These are phyloP conservation scores for Acacia confusa DNA, from an alignment of 306 rosid species.

Conservation along the genomic window DNA sequence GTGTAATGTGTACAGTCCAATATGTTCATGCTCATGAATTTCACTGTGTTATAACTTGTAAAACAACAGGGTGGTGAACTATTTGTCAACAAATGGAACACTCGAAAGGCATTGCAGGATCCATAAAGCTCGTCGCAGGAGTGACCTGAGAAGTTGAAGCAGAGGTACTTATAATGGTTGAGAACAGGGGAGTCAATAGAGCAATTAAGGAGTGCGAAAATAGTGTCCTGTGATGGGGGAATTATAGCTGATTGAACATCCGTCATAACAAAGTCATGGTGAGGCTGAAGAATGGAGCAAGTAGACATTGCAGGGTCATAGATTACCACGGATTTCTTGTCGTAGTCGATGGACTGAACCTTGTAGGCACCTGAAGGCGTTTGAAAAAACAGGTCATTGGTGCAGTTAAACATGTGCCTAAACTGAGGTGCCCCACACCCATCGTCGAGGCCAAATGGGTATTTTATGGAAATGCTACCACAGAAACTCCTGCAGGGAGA, in stretches of 20 bases:
- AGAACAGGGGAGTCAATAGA: constrained; percentile 90
- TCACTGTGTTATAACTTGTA: constrained; percentile 67
- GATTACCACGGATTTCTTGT: constrained; percentile 49
- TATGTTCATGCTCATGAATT: constrained; percentile 82
- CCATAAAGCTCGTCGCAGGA: constrained; percentile 85
- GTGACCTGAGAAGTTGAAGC: constrained; percentile 88
- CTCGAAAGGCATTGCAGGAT: constrained; percentile 75
- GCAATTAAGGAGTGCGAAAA: constrained; percentile 82
- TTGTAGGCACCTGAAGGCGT: constrained; percentile 88
- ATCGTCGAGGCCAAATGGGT: constrained; percentile 85
- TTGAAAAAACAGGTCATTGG: constrained; percentile 62
- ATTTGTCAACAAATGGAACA: constrained; percentile 64
- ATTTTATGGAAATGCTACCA: constrained; percentile 62
- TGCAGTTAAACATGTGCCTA: constrained; percentile 76
- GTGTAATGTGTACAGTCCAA: constrained; percentile 91
- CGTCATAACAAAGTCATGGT: constrained; percentile 76
- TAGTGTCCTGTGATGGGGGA: constrained; percentile 87
- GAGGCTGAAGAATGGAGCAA: constrained; percentile 92
- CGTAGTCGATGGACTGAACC: constrained; percentile 82
- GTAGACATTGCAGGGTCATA: constrained; percentile 93
- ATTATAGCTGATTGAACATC: constrained; percentile 79
- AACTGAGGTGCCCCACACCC: constrained; percentile 95
- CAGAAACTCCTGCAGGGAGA: constrained; percentile 75
- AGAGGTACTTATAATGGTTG: constrained; percentile 83
- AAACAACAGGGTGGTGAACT: constrained; percentile 87